phyloP scores from a whole-genome alignment of 2,329 filamentous ascomycete species.

The Fusarium robinianum region DNA sequence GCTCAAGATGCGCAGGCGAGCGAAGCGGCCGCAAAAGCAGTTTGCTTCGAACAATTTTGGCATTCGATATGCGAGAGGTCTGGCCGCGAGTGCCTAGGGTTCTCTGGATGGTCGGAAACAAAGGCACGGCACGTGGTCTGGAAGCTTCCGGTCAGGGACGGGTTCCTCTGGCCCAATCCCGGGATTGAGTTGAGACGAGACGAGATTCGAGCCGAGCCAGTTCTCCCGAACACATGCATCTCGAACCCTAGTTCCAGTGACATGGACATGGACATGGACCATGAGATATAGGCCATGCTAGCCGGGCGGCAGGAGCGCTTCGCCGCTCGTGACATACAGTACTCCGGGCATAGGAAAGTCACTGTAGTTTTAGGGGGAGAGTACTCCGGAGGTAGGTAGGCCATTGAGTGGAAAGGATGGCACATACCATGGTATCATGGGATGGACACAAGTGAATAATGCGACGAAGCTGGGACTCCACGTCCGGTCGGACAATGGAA shows the following conservation, averaged over 20 bases:
- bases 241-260: slow-evolving; percentile 21
- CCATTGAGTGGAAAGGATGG: slow-evolving; percentile 16
- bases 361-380: too few relatives aligned
- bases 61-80: slow-evolving; percentile 21
- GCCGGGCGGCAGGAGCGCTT: slow-evolving; percentile 34
- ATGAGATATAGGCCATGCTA: slow-evolving; percentile 12
- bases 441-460: too few relatives aligned
- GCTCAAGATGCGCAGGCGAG: slow-evolving; percentile 18
- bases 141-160: too few relatives aligned
- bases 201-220: slow-evolving; percentile 19
- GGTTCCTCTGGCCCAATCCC: slow-evolving; percentile 3
- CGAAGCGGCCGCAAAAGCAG: slow-evolving; percentile 16
- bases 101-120: slow-evolving; percentile 2
- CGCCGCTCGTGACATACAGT: too few relatives aligned
- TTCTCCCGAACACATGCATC: slow-evolving; percentile 21
- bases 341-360: too few relatives aligned
- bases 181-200: slow-evolving; percentile 26
- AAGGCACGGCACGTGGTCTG: not conserved
- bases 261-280: slow-evolving; percentile 11
- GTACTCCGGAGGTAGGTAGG: too few relatives aligned
- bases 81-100: not conserved
- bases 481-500: slow-evolving; percentile 30
- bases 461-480: slow-evolving; percentile 12
- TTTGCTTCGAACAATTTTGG: slow-evolving; percentile 15
- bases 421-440: too few relatives aligned